Base-by-base conservation (phyloP, 345 rosid species). In the Sonneratia caseolaris region DNA sequence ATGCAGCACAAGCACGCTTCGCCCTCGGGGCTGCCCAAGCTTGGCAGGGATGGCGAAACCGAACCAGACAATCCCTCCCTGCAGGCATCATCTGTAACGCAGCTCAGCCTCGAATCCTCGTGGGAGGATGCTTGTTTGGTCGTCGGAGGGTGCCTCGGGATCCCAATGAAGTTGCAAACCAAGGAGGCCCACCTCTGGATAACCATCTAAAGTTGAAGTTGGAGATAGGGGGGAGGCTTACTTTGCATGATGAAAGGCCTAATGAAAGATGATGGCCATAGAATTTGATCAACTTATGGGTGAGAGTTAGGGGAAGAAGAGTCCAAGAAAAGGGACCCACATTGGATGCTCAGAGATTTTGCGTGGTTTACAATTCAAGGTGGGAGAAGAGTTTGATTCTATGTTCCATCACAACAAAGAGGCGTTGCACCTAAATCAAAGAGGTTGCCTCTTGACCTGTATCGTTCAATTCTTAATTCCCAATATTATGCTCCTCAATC, bases 1-100 rank as follows among this genome's bases (percentile, higher is more conserved):
- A 93, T 89, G 65, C 91, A 84, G 70, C 97, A 87, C 1, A 72
- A 92, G 86, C 1, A 47, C 51, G 51, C 71, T 21, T 86, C 89
- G 11, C 82, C 69, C 21, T 76, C 92, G 15, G 36, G 8, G 19
- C 7, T 2, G 71, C 36, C 18, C 24, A 51, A 59, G 71, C 37
- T 2, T 47, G 13, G 51, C 51, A 47, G 51, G 51, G 51, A 47
- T 13, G 51, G 51, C 9, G 51, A 43, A 15, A 3, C 21, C 0
- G 64, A 37, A 16, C 27, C n/a, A 12, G 56, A 9, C 45, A 42
- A 42, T 42, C 7, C 45, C 45, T 2, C 45, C 45, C 45, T 9
- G 45, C 10, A 42, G 45, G 13, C 51, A 47, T 47, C 51, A 3
- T 47, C 51, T 13, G 13, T 7, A 13, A 13, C 9, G 13, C 14